Base-by-base conservation (phyloP, 116 monocot species). In the Iris pallida region DNA sequence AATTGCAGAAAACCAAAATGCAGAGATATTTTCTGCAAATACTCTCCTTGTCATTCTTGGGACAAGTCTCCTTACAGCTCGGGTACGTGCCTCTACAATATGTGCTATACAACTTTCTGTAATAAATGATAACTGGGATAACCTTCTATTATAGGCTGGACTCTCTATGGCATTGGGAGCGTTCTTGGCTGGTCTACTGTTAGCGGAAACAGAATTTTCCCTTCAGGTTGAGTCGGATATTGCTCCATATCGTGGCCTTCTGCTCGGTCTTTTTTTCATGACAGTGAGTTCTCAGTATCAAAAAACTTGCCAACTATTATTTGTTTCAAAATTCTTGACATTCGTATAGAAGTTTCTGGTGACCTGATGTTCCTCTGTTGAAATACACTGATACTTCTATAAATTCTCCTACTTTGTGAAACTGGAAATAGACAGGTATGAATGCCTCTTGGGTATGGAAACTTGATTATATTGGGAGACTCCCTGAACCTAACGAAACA, bases 141-240 rank as follows among this genome's bases (percentile, higher is more conserved):
- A 20, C 54, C 30, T 80, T 49, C 16, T 17, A 19, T 64, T 47
- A 63, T 75, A 95, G 95, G 89, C 95, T 78, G 95, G 95, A 45
- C 82, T 95, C 47, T 95, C 95, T 40, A 95, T 95, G 95, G 95
- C 95, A 47, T 69, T 96, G 63, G 95, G 95, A 75, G 95, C 95
- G 52, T 96, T 96, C 85, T 82, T 96, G 69, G 95, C 95, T 79
- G 96, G 96, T 75, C 84, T 96, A 18, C 86, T 96, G 15, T 73
- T 96, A 70, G 92, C 96, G 53, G 96, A 96, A 75, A 96, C 92
- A 17, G 96, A 96, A 73, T 96, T 96, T 81, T 96, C 96, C 62
- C 80, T 96, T 15, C 96, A 96, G 75, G 96, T 96, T 71, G 96
- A 96, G 81, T 96, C 96, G 42, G 96, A 96, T 84, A 96, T 96